A percentile compares a stretch with the other conserved stretches of the same genome.
Evolutionary conservation across 129 eudicot genomes (phyloP).

Genomic region (Flaveria brownii): DNA sequence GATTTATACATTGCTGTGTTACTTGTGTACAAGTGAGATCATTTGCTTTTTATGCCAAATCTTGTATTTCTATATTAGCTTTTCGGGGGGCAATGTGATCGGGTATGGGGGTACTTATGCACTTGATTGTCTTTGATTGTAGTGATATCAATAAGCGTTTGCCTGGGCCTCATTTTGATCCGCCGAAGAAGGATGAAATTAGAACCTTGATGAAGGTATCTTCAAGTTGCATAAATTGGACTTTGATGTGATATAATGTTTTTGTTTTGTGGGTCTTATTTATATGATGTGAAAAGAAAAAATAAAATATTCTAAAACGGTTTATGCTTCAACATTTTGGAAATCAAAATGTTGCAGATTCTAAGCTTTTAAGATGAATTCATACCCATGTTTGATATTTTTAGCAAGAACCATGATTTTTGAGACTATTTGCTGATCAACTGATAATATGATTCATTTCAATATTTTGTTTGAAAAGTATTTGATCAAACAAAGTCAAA

Average conservation of each 20-base stretch:
- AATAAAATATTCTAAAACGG: neutral
- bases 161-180: constrained; percentile 99
- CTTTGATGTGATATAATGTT: neutral
- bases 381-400: neutral
- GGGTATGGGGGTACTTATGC: constrained; percentile 18
- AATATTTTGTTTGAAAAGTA: neutral
- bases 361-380: too few relatives aligned
- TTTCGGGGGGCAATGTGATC: constrained; percentile 8
- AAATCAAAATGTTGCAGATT: too few relatives aligned
- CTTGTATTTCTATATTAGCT: neutral
- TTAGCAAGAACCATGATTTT: neutral
- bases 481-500: neutral
- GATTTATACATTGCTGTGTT: constrained; percentile 87
- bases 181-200: constrained; percentile 77
- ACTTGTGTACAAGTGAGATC: constrained; percentile 78
- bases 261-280: neutral
- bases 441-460: too few relatives aligned
- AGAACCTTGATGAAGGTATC: constrained; percentile 70
- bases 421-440: too few relatives aligned
- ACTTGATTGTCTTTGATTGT: constrained; percentile 15
- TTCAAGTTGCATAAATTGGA: constrained; percentile 13
- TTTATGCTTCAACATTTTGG: neutral
- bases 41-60: constrained; percentile 12
- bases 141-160: constrained; percentile 90
- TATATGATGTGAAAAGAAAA: neutral